Evolutionary conservation across 768 basidiomycete species (phyloP).

Genomic region (Auriscalpium orientale): DNA sequence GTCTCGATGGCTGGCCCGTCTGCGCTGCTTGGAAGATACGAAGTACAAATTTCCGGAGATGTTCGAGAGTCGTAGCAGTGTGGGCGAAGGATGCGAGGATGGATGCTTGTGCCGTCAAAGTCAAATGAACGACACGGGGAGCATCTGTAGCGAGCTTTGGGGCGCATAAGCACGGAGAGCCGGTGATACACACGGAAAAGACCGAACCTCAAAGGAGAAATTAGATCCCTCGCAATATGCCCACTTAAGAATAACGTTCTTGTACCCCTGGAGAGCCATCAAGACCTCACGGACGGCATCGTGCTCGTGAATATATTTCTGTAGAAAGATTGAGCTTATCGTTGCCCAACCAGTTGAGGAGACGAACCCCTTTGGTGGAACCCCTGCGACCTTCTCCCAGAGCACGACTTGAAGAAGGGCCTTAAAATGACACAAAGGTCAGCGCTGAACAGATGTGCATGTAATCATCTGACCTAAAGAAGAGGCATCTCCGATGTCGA

Average conservation of each 20-base stretch:
- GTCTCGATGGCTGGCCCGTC: slow-evolving; percentile 18
- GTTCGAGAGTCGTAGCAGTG: slow-evolving; percentile 53
- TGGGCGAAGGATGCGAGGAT: slow-evolving; percentile 51
- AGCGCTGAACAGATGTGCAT: too few relatives aligned
- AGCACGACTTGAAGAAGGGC: slow-evolving; percentile 35
- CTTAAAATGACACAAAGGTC: slow-evolving; percentile 20
- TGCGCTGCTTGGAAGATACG: slow-evolving; percentile 25
- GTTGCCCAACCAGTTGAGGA: not conserved
- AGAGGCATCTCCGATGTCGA: slow-evolving; percentile 64
- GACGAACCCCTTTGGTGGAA: slow-evolving; percentile 21
- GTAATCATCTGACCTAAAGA: slow-evolving; percentile 46
- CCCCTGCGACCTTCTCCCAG: slow-evolving; percentile 35
- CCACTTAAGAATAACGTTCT: slow-evolving; percentile 46
- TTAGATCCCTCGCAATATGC: slow-evolving; percentile 17
- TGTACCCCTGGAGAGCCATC: slow-evolving; percentile 66
- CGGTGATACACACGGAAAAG: slow-evolving; percentile 5
- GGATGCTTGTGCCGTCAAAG: slow-evolving; percentile 58
- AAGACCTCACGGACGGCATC: slow-evolving; percentile 74
- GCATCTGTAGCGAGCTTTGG: slow-evolving; percentile 40
- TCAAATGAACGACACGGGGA: slow-evolving; percentile 60
- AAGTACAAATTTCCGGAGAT: slow-evolving; percentile 54
- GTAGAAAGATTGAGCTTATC: not conserved
- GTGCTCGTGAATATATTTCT: slow-evolving; percentile 69
- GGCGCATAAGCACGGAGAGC: not conserved
- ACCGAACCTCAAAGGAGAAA: slow-evolving; percentile 26